Evolutionary conservation across 2,329 filamentous ascomycete species (phyloP), one percentile per base, ranked within the genome.

Genomic region (Ceratocystis cubensis): DNA sequence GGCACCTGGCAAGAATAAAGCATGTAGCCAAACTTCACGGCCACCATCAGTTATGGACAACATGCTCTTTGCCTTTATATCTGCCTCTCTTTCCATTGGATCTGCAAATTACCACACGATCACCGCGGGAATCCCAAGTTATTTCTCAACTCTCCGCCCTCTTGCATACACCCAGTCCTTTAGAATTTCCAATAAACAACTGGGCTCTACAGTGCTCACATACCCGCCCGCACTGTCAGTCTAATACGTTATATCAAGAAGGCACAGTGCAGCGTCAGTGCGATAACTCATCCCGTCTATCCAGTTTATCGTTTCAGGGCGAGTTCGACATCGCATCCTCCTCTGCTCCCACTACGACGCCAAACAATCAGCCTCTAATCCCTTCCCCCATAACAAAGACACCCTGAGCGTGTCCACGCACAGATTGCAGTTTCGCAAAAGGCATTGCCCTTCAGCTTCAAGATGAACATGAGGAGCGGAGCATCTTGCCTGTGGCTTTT

Each of bases 261-360:
- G 48, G 5, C 48, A 53, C 48, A 53, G 48, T 53, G 25, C 28
- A 8, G 33, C 5, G 10, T 6, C 53, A 59, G 53, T 37, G 10
- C 28, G 13, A 59, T 8, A 33, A 7, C 53, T 30, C 53, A 28
- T 30, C n/a, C 28, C 53, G 53, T 37, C 53, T 59, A 30, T 22
- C 53, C 53, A 33, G 28, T 3, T 37, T 30, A n/a, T 33, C 15
- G 53, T 59, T 59, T 59, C 53, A 59, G 53, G 17, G 15, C 13
- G 28, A 37, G 53, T 59, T 59, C 53, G 53, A 59, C 2, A 59
- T 25, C n/a, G 53, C 53, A 59, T 59, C 53, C 53, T 59, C 15
- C 22, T 59, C 53, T 53, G 48, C 20, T 59, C 53, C 28, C 25
- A 33, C 53, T 59, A 25, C 53, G n/a, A 59, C 53, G 53, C 53